A percentile compares a stretch with the other conserved stretches of the same genome.
Conservation (phyloP, 441 rosid species). For the Bocquillonia castaneifolia region DNA sequence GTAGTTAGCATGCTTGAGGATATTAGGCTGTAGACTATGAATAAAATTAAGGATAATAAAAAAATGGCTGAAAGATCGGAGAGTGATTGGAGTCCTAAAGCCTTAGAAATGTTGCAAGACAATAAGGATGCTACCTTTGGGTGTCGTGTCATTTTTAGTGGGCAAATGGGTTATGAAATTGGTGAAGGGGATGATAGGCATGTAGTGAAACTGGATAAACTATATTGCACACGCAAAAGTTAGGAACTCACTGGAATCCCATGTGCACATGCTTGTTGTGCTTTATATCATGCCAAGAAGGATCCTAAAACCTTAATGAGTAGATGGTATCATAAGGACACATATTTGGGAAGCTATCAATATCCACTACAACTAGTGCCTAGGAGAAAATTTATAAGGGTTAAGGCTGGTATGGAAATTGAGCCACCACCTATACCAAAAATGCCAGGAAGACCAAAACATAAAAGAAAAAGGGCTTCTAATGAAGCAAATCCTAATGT, state of each 20-base stretch:
- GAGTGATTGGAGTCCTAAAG: not conserved
- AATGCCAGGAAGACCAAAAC: not conserved
- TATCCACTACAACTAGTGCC: not conserved
- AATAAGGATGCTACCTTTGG: not conserved
- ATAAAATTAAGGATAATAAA: not conserved
- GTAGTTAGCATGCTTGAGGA: not conserved
- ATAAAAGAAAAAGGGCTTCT: not conserved
- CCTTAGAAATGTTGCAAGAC: not conserved
- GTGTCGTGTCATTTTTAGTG: not conserved
- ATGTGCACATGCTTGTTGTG: no score
- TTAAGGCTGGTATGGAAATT: not conserved
- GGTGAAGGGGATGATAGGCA: no score
- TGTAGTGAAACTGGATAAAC: no score
- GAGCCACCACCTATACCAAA: not conserved
- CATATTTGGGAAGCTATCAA: not conserved
- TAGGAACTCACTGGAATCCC: no score
- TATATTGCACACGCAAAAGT: no score
- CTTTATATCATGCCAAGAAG: no score
- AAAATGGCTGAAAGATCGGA: not conserved
- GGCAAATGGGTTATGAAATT: no score
- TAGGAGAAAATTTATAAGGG: not conserved
- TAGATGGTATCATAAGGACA: no score
- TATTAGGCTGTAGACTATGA: not conserved
- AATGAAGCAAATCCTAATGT: no score
- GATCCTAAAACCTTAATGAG: no score